Conservation (phyloP, 805 yeast species). For the Wickerhamomyces queroliae region DNA sequence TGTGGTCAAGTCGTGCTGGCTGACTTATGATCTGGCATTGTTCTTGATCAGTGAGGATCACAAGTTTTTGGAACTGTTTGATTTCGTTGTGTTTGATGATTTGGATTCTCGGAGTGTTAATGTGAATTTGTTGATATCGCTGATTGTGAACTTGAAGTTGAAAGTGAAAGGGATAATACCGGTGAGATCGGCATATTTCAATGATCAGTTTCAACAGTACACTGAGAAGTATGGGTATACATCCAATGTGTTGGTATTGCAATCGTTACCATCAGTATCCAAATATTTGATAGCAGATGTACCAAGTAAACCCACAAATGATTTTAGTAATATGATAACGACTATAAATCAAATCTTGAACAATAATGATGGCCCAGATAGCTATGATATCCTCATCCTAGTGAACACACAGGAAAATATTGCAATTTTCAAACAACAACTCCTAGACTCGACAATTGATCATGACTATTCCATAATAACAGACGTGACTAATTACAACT, state of each 20-base stretch:
- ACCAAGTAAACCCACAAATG: not conserved
- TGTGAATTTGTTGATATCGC: not conserved
- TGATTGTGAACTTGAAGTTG: not conserved
- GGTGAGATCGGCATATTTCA: constrained; percentile 1
- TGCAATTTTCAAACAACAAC: not conserved
- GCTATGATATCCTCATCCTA: not conserved
- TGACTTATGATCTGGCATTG: constrained; percentile 1
- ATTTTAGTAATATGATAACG: not conserved
- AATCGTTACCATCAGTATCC: not conserved
- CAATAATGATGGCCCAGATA: not conserved
- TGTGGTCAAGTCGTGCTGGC: not conserved
- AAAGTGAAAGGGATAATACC: not conserved
- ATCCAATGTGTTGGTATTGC: not conserved
- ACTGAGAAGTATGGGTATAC: not conserved
- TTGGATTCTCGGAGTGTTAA: constrained; percentile 2
- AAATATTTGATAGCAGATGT: not conserved
- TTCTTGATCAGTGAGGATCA: not conserved
- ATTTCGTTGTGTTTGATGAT: constrained; percentile 4
- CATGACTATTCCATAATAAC: not conserved
- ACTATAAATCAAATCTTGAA: not conserved
- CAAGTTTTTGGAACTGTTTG: not conserved
- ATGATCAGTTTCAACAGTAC: not conserved
- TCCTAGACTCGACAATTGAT: not conserved
- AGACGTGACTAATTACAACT: not conserved
- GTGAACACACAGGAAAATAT: not conserved